Evolutionary conservation across 2,329 filamentous ascomycete genomes (phyloP), one percentile per base, ranked within the genome.

Genomic region (Thelonectria discophora): DNA sequence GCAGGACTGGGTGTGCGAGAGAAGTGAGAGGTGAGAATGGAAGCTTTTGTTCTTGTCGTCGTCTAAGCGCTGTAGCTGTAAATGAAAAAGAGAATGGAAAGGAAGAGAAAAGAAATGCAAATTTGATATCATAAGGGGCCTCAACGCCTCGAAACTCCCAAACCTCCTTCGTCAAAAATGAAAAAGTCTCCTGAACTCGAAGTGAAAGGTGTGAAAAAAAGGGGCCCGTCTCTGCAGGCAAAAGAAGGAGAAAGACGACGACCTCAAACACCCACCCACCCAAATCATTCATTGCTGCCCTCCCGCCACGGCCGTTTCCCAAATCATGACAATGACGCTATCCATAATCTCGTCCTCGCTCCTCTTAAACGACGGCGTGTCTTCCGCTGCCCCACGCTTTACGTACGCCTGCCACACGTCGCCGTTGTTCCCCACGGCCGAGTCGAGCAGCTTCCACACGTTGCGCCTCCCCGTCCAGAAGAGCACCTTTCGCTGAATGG

Each of bases 321-420:
- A 72, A 53, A 72, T 61, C 63, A 72, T 54, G 45, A 72, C 70
- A 68, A 72, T 70, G 11, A 72, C 65, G 43, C 67, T 70, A 48
- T 72, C 67, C 43, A 62, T 63, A 12, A 48, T 45, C 15, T 66
- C 69, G 21, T 55, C 65, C 15, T 65, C 56, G 15, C 55, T 61
- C 40, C 69, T 63, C 55, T 69, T 72, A 20, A 53, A 65, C 30
- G 63, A 53, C 3, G 50, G 39, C 1, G 58, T 58, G 17, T 67
- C 62, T 13, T 63, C 62, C 7, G 60, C 56, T 2, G 56, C 60
- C 4, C 65, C 70, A 9, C 70, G 63, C 54, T 79, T 81, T 17
- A 81, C 69, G 45, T 83, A 84, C 0, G 79, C 80, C 73, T 83
- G 81, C 80, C 80, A 80, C 2, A 83, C 77, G 43, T 75, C 73